These are phyloP conservation scores for Chlamydomonas reinhardtii DNA, from an alignment of 163 green algal species.

Conservation along the genomic window DNA sequence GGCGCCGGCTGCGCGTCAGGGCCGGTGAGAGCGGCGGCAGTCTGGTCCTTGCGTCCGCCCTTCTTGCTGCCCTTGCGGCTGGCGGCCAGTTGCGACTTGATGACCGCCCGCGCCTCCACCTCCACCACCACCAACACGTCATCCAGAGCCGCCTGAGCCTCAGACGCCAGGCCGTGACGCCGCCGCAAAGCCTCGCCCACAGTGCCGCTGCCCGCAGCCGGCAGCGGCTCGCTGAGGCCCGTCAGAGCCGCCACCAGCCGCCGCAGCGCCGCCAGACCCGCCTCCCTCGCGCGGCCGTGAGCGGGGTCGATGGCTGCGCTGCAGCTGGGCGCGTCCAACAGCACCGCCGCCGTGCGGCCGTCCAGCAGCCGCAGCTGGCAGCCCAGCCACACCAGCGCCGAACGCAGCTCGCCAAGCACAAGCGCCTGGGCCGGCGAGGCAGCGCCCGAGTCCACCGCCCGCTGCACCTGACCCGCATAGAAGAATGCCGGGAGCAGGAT, in stretches of 20 bases:
- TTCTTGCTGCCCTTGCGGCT: neutral
- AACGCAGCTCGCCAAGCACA: slow-evolving; percentile 67
- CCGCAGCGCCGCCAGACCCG: slow-evolving; percentile 14
- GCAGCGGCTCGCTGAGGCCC: neutral
- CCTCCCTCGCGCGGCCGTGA: slow-evolving; percentile 5
- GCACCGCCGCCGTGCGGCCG: neutral
- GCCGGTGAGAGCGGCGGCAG: neutral
- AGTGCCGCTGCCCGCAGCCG: neutral
- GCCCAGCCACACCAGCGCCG: slow-evolving; percentile 67
- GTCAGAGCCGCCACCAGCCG: slow-evolving; percentile 5
- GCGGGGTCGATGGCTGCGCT: neutral
- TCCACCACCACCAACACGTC: slow-evolving; percentile 26
- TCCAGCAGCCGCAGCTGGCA: slow-evolving; percentile 60
- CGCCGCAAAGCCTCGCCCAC: neutral
- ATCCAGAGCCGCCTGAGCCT: slow-evolving; percentile 21
- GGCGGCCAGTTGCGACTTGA: neutral
- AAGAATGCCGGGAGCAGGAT: slow-evolving; percentile 71
- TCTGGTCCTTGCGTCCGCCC: too few relatives aligned
- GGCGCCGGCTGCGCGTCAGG: neutral
- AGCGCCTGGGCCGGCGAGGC: slow-evolving; percentile 57
- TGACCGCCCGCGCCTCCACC: slow-evolving; percentile 50
- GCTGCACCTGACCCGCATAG: slow-evolving; percentile 65
- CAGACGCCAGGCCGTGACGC: neutral
- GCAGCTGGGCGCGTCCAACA: slow-evolving; percentile 7
- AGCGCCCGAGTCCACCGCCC: slow-evolving; percentile 56